phyloP scores from a whole-genome alignment of 495 filamentous ascomycete genomes.

The Parmelia sp. region DNA sequence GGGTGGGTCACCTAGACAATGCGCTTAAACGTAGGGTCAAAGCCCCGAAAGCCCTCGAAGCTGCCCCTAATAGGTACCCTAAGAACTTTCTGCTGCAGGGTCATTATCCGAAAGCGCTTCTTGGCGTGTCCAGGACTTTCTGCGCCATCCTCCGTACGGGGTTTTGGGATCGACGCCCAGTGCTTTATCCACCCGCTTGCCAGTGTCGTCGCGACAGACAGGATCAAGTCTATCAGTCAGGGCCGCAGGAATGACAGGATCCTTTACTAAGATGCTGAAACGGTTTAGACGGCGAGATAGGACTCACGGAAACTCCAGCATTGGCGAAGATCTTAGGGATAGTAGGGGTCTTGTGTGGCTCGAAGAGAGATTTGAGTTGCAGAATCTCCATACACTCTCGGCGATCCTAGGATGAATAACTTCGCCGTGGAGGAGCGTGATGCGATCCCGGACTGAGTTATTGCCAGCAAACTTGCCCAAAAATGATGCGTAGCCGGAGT shows the following conservation, averaged over 20 bases:
- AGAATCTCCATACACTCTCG: slow-evolving; percentile 7
- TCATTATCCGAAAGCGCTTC: too few species aligned
- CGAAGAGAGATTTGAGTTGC: slow-evolving; percentile 15
- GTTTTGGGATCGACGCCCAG: slow-evolving; percentile 8
- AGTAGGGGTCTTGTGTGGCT: neutral
- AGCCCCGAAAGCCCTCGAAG: too few species aligned
- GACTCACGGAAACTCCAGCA: neutral
- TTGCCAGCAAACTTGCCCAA: slow-evolving; percentile 32
- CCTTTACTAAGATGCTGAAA: neutral
- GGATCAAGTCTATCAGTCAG: slow-evolving; percentile 14
- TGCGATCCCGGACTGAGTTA: slow-evolving; percentile 8
- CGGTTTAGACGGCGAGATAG: neutral
- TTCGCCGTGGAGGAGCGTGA: slow-evolving; percentile 16
- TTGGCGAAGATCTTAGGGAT: neutral
- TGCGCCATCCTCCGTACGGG: too few species aligned
- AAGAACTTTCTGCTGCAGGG: too few species aligned
- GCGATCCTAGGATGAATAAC: slow-evolving; percentile 5
- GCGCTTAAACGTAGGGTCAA: too few species aligned
- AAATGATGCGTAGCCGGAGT: slow-evolving; percentile 42
- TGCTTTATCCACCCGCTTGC: slow-evolving; percentile 17
- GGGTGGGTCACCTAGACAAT: too few species aligned
- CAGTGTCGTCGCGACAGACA: slow-evolving; percentile 5
- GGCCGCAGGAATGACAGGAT: neutral
- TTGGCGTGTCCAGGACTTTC: neutral
- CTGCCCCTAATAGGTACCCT: too few species aligned